Percentiles rank a stretch among this genome's conserved stretches.
Evolutionary conservation across 1,139 yeast species (phyloP).

Genomic region (Kluyveromyces sp.): DNA sequence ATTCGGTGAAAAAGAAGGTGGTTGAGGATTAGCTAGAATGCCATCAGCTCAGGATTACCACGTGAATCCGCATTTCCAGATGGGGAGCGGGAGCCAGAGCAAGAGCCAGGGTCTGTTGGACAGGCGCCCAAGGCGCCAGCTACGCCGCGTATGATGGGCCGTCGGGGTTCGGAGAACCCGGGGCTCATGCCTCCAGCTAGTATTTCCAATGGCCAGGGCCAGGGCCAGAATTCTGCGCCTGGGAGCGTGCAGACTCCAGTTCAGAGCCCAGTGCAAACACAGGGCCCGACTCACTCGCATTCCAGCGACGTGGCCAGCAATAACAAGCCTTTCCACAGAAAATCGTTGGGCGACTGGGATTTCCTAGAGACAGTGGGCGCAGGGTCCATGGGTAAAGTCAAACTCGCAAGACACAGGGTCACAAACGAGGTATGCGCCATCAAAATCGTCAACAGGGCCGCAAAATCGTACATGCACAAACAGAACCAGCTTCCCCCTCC

Average conservation of each 20-base stretch:
- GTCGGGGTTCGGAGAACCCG: conserved; percentile 23
- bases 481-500: conserved; percentile 67
- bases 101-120: not conserved
- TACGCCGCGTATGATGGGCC: conserved; percentile 71
- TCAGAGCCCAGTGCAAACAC: not conserved
- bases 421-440: conserved; percentile 84
- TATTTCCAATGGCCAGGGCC: conserved; percentile 13
- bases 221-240: conserved; percentile 10
- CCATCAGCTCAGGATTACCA: conserved; percentile 25
- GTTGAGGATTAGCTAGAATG: conserved; percentile 3
- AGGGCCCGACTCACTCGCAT: not conserved
- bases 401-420: conserved; percentile 76
- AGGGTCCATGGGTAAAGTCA: conserved; percentile 98
- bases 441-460: conserved; percentile 74
- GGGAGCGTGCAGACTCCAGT: conserved; percentile 7
- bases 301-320: conserved; percentile 6
- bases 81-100: conserved; percentile 13
- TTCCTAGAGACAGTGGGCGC: conserved; percentile 94
- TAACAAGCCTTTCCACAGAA: conserved; percentile 66
- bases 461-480: conserved; percentile 67
- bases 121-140: conserved; percentile 46
- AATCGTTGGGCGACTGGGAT: conserved; percentile 95
- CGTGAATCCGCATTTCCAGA: conserved; percentile 26
- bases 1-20: no score
- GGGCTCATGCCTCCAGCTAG: conserved; percentile 22